These are phyloP conservation scores for Talaromyces nanjingensis DNA, from an alignment of 495 filamentous ascomycete species.

Conservation along the genomic window DNA sequence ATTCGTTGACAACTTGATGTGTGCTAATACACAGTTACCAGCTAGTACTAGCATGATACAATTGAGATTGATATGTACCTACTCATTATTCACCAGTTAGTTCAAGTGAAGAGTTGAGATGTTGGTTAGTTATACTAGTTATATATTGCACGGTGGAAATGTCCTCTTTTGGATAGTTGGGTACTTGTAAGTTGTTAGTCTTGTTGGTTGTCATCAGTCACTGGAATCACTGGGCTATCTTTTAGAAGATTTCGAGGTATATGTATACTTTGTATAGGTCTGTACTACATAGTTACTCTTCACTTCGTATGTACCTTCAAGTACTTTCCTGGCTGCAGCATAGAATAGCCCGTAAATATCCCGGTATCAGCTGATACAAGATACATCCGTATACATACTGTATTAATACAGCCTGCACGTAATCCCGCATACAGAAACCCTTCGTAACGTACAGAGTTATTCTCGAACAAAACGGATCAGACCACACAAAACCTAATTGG, in stretches of 20 bases:
- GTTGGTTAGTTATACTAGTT: background rate
- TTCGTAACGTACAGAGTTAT: background rate
- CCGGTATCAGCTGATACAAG: background rate
- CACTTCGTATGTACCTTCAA: background rate
- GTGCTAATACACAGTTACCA: no score
- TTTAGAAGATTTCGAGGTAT: background rate
- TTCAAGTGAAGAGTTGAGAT: background rate
- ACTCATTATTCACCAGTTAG: background rate
- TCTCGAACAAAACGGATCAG: background rate
- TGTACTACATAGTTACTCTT: background rate
- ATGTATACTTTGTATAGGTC: background rate
- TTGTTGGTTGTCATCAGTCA: background rate
- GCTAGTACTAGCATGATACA: background rate
- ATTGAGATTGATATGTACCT: background rate
- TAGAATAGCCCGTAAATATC: background rate
- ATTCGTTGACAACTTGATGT: background rate
- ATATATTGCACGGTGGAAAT: background rate
- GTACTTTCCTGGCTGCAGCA: background rate
- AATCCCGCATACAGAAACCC: background rate
- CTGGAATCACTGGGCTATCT: background rate
- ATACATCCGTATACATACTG: background rate
- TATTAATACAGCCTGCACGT: background rate
- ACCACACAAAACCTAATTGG: no score
- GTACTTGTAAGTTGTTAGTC: background rate
- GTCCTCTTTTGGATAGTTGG: background rate